A percentile compares a stretch with the other conserved stretches of the same genome.
These are phyloP conservation scores for Suillus luteus DNA, from an alignment of 768 basidiomycete genomes.

Conservation along the genomic window DNA sequence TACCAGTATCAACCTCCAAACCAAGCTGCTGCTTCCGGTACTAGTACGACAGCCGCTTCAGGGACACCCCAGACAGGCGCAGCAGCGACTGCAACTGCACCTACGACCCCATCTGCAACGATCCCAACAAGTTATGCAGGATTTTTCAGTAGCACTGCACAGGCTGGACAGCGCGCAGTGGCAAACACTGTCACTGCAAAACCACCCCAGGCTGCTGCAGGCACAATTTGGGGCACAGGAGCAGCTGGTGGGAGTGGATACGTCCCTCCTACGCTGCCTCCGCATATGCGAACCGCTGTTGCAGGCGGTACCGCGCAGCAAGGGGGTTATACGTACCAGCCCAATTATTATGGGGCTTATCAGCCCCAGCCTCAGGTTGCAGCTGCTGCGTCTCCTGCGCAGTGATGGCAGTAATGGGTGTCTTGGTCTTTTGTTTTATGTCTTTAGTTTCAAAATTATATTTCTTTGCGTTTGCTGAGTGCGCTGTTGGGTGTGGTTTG, in stretches of 20 bases:
- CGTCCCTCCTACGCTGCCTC: constrained; percentile 41
- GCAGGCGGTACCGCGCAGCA: constrained; percentile 23
- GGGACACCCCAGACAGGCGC: constrained; percentile 47
- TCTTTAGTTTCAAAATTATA: constrained; percentile 1
- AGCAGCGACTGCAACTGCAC: constrained; percentile 26
- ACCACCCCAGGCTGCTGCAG: constrained; percentile 31
- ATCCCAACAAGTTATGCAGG: constrained; percentile 41
- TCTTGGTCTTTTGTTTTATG: not conserved
- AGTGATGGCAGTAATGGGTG: constrained; percentile 10
- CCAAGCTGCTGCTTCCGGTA: constrained; percentile 20
- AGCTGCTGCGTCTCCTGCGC: constrained; percentile 33
- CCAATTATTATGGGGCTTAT: constrained; percentile 36
- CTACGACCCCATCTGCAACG: constrained; percentile 30
- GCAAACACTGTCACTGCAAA: constrained; percentile 51
- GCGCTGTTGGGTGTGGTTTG: not conserved
- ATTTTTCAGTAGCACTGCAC: constrained; percentile 38
- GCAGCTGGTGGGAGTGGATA: constrained; percentile 18
- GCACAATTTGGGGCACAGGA: constrained; percentile 25
- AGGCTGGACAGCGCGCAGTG: constrained; percentile 49
- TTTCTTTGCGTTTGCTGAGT: not conserved
- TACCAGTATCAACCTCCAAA: constrained; percentile 43
- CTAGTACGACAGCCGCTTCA: constrained; percentile 36
- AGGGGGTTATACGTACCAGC: constrained; percentile 27
- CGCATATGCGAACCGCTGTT: constrained; percentile 38
- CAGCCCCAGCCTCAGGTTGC: constrained; percentile 22